phyloP scores from a whole-genome alignment of 208 protist species.

The Leishmania arabica region DNA sequence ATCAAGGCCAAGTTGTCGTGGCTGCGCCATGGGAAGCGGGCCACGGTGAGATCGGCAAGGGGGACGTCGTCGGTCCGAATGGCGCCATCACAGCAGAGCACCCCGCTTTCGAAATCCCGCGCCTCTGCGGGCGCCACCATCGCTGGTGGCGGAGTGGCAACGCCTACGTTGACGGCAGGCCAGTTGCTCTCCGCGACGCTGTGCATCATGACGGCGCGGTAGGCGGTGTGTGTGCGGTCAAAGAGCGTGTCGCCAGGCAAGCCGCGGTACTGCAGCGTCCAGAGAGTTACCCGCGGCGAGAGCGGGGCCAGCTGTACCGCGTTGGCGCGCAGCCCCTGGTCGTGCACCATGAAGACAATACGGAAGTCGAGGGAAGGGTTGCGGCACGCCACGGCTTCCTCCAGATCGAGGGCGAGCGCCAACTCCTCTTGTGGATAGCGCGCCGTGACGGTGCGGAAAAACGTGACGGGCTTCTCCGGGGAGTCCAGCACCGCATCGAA shows the following conservation, averaged over 20 bases:
- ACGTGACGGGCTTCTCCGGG: constrained; percentile 45
- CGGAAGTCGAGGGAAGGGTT: constrained; percentile 57
- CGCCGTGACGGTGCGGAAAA: constrained; percentile 77
- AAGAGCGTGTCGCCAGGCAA: constrained; percentile 46
- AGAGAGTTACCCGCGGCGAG: constrained; percentile 54
- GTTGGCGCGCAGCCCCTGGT: constrained; percentile 47
- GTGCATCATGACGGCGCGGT: constrained; percentile 48
- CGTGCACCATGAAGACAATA: constrained; percentile 69
- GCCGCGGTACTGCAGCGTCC: constrained; percentile 53
- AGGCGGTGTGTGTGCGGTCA: constrained; percentile 49
- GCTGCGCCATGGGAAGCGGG: constrained; percentile 55
- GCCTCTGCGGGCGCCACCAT: constrained; percentile 20
- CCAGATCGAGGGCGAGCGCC: constrained; percentile 34
- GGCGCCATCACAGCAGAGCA: constrained; percentile 14
- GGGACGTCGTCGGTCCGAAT: constrained; percentile 19
- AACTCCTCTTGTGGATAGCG: constrained; percentile 63
- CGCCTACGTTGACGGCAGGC: constrained; percentile 22
- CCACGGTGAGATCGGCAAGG: constrained; percentile 38
- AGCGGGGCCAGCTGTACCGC: constrained; percentile 54
- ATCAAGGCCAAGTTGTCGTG: constrained; percentile 82
- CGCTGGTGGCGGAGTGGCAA: background rate
- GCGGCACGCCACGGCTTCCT: constrained; percentile 39
- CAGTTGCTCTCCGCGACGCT: constrained; percentile 53
- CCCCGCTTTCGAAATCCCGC: constrained; percentile 23
- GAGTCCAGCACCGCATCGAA: constrained; percentile 49